phyloP scores from a whole-genome alignment of 352 stramenopile species.

The Pythium vanterpoolii region DNA sequence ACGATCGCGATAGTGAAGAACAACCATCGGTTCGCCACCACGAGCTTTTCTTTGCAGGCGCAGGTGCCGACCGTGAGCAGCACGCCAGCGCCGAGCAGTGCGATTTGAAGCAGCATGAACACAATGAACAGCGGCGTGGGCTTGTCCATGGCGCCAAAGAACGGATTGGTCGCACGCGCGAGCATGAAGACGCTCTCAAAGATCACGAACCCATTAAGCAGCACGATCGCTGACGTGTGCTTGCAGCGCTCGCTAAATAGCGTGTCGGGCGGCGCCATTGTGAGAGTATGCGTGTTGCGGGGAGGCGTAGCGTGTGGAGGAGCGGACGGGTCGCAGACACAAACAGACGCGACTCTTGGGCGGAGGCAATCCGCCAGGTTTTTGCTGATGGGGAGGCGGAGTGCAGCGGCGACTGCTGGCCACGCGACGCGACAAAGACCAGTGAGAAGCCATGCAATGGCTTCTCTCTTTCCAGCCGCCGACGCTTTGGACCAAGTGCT shows the following conservation, averaged over 20 bases:
- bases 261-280: background rate
- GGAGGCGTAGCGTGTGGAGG: too few species aligned
- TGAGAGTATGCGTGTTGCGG: too few species aligned
- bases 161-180: constrained; percentile 29
- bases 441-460: too few species aligned
- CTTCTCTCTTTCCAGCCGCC: too few species aligned
- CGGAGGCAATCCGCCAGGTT: too few species aligned
- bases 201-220: constrained; percentile 29
- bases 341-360: too few species aligned
- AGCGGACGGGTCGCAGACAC: too few species aligned
- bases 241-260: constrained; percentile 26
- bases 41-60: constrained; percentile 23
- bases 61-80: constrained; percentile 29
- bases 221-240: constrained; percentile 30
- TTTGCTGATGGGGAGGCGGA: too few species aligned
- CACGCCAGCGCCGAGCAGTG: constrained; percentile 24
- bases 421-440: too few species aligned
- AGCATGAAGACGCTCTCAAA: constrained; percentile 32
- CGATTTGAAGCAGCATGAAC: constrained; percentile 37
- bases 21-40: constrained; percentile 24
- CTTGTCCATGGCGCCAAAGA: constrained; percentile 30
- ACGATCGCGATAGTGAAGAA: constrained; percentile 25
- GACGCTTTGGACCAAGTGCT: too few species aligned
- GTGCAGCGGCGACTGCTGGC: too few species aligned
- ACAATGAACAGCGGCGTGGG: constrained; percentile 27